phyloP scores from a whole-genome alignment of 129 eudicot species.

The Ambrosia trifida region DNA sequence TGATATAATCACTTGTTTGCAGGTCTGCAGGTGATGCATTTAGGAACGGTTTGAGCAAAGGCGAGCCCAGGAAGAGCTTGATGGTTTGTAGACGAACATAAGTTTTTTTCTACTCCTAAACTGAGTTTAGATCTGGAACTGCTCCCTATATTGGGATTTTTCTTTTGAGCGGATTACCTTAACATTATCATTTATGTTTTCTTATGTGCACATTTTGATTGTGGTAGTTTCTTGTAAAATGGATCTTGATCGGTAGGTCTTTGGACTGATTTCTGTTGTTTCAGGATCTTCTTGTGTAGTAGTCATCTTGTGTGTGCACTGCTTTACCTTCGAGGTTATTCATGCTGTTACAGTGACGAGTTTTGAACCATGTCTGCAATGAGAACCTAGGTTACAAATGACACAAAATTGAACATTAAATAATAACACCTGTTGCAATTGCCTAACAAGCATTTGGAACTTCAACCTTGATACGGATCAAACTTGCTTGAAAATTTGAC shows the following conservation, averaged over 20 bases:
- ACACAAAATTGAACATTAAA: no score
- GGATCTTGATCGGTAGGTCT: not conserved
- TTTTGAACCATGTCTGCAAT: no score
- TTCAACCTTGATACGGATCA: no score
- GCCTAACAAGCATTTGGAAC: no score
- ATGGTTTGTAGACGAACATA: slow-evolving; percentile 33
- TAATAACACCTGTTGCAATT: no score
- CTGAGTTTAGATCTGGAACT: slow-evolving; percentile 30
- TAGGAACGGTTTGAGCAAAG: slow-evolving; percentile 43
- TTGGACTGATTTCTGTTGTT: slow-evolving; percentile 11
- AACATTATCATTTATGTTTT: not conserved
- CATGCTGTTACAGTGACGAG: no score
- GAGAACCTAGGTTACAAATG: no score
- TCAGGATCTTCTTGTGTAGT: not conserved
- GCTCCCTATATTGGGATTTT: slow-evolving; percentile 23
- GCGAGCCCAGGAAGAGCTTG: slow-evolving; percentile 45
- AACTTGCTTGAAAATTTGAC: no score
- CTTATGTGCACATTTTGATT: slow-evolving; percentile 8
- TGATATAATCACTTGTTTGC: slow-evolving; percentile 76
- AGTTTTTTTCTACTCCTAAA: slow-evolving; percentile 17
- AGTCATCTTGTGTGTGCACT: not conserved
- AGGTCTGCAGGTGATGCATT: slow-evolving; percentile 75
- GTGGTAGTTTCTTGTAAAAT: slow-evolving; percentile 12
- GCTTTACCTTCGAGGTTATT: not conserved
- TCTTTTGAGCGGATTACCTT: slow-evolving; percentile 25